Evolutionary conservation across 2,329 filamentous ascomycete genomes (phyloP).

Genomic region (Penicillium sp.): DNA sequence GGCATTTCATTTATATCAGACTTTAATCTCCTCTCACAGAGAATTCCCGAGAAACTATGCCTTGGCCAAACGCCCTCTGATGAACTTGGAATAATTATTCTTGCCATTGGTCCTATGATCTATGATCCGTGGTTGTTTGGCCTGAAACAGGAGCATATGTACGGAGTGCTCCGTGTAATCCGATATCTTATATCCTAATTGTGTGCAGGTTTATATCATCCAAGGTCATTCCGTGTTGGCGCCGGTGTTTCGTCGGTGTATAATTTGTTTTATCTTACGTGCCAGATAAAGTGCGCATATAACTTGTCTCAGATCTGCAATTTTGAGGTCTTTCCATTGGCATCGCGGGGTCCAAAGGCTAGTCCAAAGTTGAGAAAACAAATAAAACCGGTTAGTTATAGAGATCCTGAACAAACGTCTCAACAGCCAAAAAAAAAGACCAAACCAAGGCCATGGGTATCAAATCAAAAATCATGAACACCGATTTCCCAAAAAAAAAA

Average conservation of each 20-base stretch:
- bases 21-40: slow-evolving; percentile 9
- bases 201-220: background rate
- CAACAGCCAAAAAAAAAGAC: background rate
- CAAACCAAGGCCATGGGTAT: slow-evolving; percentile 14
- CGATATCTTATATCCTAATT: background rate
- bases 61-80: background rate
- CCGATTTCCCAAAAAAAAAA: slow-evolving; percentile 4
- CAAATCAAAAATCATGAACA: slow-evolving; percentile 13
- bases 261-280: background rate
- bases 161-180: background rate
- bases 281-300: background rate
- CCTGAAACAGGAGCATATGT: background rate
- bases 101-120: background rate
- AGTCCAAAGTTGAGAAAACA: background rate
- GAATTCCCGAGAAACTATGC: background rate
- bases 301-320: background rate
- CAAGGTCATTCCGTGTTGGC: background rate
- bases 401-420: background rate
- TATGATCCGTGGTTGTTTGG: background rate
- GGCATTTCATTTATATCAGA: slow-evolving; percentile 22
- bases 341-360: background rate
- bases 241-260: background rate
- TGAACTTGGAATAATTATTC: background rate
- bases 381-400: background rate
- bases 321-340: background rate